Percentiles rank a stretch among this genome's conserved stretches.
phyloP scores from a whole-genome alignment of 2,329 filamentous ascomycete species.

The Emmonsia crescens region DNA sequence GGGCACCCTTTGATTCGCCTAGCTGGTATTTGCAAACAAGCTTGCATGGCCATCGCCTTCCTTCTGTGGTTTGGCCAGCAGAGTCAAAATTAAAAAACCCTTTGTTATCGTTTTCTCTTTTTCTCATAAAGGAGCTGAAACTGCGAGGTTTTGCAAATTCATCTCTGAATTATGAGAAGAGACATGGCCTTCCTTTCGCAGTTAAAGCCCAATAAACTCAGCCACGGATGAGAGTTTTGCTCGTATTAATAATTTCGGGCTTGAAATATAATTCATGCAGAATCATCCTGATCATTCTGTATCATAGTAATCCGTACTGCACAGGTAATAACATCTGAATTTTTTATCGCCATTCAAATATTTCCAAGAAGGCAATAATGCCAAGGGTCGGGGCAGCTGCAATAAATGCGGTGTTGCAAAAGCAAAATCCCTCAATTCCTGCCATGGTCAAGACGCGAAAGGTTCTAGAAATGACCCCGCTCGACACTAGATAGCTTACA shows the following conservation, averaged over 20 bases:
- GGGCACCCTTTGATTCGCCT: neutral
- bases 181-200: neutral
- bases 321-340: no score
- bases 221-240: neutral
- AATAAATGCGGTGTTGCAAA: neutral
- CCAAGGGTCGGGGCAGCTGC: neutral
- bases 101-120: neutral
- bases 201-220: neutral
- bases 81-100: neutral
- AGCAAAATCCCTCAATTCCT: neutral
- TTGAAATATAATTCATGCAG: neutral
- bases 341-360: no score
- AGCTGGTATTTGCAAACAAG: neutral
- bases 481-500: no score
- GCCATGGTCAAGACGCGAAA: neutral
- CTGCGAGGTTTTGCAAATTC: neutral
- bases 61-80: neutral
- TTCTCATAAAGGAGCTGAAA: neutral
- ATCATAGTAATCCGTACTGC: neutral
- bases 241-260: neutral
- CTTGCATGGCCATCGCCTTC: neutral
- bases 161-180: neutral
- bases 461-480: neutral
- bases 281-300: no score
- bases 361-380: neutral